Conservation (phyloP, 2,329 filamentous ascomycete species). For the Alternaria sp. region DNA sequence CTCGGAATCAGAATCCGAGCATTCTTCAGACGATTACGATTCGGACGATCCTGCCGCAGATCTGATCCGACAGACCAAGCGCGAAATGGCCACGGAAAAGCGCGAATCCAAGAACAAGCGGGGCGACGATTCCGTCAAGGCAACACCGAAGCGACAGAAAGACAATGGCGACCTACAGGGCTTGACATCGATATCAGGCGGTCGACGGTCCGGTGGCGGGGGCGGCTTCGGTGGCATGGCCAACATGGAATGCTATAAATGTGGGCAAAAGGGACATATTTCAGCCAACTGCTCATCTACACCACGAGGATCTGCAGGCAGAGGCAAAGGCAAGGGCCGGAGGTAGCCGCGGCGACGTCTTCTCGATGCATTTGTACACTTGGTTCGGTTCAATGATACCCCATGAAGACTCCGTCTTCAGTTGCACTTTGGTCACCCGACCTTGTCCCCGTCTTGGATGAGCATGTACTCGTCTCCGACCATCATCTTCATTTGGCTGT, state of each 20-base stretch:
- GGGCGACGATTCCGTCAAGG: conserved; percentile 55
- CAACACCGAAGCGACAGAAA: conserved; percentile 67
- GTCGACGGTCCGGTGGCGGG: conserved; percentile 30
- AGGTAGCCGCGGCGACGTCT: conserved; percentile 17
- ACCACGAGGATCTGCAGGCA: conserved; percentile 32
- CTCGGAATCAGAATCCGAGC: conserved; percentile 32
- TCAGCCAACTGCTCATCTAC: conserved; percentile 58
- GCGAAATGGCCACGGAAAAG: conserved; percentile 52
- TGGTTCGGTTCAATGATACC: conserved; percentile 23
- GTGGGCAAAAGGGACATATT: conserved; percentile 67
- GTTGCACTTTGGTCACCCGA: conserved; percentile 2
- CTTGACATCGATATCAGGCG: conserved; percentile 66
- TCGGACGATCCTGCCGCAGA: conserved; percentile 53
- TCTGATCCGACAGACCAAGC: conserved; percentile 54
- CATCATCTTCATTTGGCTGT: conserved; percentile 54
- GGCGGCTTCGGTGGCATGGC: conserved; percentile 31
- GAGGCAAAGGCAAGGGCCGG: conserved; percentile 31
- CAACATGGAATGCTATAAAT: conserved; percentile 64
- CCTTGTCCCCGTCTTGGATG: conserved; percentile 34
- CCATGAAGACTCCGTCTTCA: conserved; percentile 12
- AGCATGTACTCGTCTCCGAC: conserved; percentile 54
- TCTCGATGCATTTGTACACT: conserved; percentile 5
- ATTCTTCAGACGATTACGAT: conserved; percentile 49
- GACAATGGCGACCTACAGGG: conserved; percentile 68
- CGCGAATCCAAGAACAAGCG: conserved; percentile 55